A percentile compares a stretch with the other conserved stretches of the same genome.
Conservation (phyloP, 2,329 filamentous ascomycete species). For the Hypoxylon sp. region DNA sequence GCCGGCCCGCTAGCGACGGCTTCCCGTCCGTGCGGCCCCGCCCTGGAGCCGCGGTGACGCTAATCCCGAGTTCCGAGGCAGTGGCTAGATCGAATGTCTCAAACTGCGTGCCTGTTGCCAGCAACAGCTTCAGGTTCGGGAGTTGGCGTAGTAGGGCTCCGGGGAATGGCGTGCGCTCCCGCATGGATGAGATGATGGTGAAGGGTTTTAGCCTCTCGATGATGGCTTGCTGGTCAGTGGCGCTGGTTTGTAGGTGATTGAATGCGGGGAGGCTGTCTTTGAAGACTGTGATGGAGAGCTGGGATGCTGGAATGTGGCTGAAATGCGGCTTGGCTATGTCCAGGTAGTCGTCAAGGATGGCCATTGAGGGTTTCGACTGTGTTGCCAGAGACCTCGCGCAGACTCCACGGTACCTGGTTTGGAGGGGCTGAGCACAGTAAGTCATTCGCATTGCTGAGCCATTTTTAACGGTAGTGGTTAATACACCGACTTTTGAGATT, state of each 20-base stretch:
- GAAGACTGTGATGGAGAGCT: slow-evolving; percentile 53
- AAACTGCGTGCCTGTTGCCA: slow-evolving; percentile 74
- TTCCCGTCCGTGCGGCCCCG: slow-evolving; percentile 46
- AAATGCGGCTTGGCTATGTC: slow-evolving; percentile 65
- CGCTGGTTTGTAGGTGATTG: slow-evolving; percentile 49
- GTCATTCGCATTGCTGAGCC: background rate
- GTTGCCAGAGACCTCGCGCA: slow-evolving; percentile 14
- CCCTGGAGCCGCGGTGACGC: slow-evolving; percentile 66
- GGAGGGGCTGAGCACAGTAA: background rate
- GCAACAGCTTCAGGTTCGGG: slow-evolving; percentile 74
- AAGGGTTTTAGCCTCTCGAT: slow-evolving; percentile 70
- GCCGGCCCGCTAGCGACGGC: background rate
- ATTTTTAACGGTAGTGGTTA: background rate
- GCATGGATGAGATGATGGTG: slow-evolving; percentile 71
- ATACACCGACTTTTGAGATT: background rate
- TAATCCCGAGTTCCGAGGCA: slow-evolving; percentile 64
- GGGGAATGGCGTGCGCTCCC: slow-evolving; percentile 76
- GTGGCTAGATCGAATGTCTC: slow-evolving; percentile 70
- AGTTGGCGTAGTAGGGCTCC: slow-evolving; percentile 66
- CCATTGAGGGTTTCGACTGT: slow-evolving; percentile 54
- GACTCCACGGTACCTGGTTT: background rate
- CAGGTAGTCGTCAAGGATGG: slow-evolving; percentile 73
- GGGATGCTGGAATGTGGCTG: slow-evolving; percentile 57
- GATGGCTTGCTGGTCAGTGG: slow-evolving; percentile 60
- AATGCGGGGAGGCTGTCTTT: slow-evolving; percentile 31